Conservation (phyloP, 257 asterid species). For the Solanum paucissectum region DNA sequence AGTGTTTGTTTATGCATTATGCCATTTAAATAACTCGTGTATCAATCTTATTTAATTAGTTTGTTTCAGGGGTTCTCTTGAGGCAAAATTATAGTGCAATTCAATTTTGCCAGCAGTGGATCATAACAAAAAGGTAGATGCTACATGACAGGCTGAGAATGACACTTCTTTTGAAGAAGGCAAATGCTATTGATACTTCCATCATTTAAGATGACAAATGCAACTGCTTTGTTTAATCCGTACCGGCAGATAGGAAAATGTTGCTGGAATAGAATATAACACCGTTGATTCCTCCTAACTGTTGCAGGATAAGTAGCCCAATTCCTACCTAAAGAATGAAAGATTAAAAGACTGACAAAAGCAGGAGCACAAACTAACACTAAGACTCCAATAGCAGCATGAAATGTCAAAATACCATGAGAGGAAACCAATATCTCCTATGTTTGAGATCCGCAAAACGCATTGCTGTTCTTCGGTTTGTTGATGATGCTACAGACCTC, state of each 20-base stretch:
- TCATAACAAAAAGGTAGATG: not conserved
- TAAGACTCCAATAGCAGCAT: not conserved
- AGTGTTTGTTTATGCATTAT: not conserved
- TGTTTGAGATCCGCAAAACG: constrained; percentile 68
- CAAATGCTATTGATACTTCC: not conserved
- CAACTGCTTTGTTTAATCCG: not conserved
- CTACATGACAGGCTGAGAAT: not conserved
- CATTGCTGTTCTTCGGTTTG: constrained; percentile 70
- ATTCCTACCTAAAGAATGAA: constrained; percentile 55
- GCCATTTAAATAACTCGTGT: not conserved
- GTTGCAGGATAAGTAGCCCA: constrained; percentile 74
- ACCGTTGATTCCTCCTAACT: constrained; percentile 74
- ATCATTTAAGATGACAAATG: not conserved
- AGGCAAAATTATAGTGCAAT: not conserved
- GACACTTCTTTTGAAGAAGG: not conserved
- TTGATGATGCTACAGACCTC: constrained; percentile 81
- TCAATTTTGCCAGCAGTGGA: not conserved
- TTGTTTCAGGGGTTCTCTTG: not conserved
- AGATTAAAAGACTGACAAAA: not conserved
- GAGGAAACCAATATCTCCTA: constrained; percentile 91
- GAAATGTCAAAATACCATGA: constrained; percentile 43
- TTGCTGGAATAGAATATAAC: constrained; percentile 72
- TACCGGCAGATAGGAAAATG: constrained; percentile 85
- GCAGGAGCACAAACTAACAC: not conserved
- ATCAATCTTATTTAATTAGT: not conserved